These are phyloP conservation scores for Fusarium sp. DNA, from an alignment of 2,329 filamentous ascomycete species.

Conservation along the genomic window DNA sequence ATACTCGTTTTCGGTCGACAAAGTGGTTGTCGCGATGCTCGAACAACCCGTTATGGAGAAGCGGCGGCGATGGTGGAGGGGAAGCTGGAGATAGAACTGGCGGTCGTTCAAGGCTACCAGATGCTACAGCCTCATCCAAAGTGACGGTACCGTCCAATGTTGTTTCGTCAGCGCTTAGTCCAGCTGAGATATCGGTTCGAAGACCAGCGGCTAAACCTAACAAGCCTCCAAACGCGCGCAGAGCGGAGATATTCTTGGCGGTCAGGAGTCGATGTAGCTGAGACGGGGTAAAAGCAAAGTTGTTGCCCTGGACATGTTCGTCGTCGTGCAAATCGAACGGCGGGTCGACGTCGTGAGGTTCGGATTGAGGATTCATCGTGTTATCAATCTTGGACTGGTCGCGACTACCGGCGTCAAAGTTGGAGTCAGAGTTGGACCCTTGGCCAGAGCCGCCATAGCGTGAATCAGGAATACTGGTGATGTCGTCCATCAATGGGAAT, in stretches of 20 bases:
- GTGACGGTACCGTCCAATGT: conserved; percentile 55
- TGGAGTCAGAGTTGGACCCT: conserved; percentile 23
- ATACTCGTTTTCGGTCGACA: conserved; percentile 74
- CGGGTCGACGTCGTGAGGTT: not conserved
- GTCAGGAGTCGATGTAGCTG: conserved; percentile 64
- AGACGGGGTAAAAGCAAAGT: conserved; percentile 63
- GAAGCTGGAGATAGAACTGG: conserved; percentile 37
- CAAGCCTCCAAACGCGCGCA: conserved; percentile 63
- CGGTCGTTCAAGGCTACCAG: conserved; percentile 46
- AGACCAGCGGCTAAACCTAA: conserved; percentile 62
- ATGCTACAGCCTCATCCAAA: conserved; percentile 59
- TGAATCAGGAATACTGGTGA: conserved; percentile 36
- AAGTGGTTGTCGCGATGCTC: conserved; percentile 42
- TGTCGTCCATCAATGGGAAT: conserved; percentile 44
- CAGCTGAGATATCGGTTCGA: conserved; percentile 57
- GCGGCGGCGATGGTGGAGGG: conserved; percentile 32
- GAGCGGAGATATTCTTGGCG: conserved; percentile 58
- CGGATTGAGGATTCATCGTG: conserved; percentile 12
- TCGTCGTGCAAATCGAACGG: conserved; percentile 43
- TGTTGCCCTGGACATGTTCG: conserved; percentile 48
- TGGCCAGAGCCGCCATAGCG: conserved; percentile 33
- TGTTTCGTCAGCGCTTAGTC: conserved; percentile 61
- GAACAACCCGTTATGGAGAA: conserved; percentile 43
- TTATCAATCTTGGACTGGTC: conserved; percentile 13
- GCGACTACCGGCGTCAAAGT: conserved; percentile 9